A percentile compares a stretch with the other conserved stretches of the same genome.
These are phyloP conservation scores for Hibiscus syriacus DNA, from an alignment of 345 rosid genomes.

Conservation along the genomic window DNA sequence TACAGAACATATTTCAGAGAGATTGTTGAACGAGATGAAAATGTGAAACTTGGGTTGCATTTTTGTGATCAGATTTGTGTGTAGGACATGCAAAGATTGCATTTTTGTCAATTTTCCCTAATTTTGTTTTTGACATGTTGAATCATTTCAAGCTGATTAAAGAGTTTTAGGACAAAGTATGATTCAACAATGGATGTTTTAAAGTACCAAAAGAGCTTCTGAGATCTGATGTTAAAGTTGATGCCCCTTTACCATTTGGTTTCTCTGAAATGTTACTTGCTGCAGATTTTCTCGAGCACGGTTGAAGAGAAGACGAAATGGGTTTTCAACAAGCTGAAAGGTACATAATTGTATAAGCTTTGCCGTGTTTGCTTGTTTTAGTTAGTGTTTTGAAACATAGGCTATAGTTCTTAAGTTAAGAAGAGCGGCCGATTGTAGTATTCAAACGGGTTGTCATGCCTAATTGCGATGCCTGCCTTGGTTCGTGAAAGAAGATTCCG, in stretches of 20 bases:
- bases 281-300: slow-evolving; percentile 75
- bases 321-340: slow-evolving; percentile 96
- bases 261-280: slow-evolving; percentile 2
- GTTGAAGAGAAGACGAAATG: slow-evolving; percentile 98
- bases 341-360: slow-evolving; percentile 20
- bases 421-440: not conserved
- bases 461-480: not conserved
- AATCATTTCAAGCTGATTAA: not conserved
- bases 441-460: not conserved
- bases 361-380: not conserved
- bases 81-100: not conserved
- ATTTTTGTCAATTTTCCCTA: no score
- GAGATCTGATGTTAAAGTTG: not conserved
- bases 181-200: not conserved
- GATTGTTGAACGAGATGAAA: not conserved
- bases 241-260: not conserved
- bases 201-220: not conserved
- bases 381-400: not conserved
- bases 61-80: not conserved
- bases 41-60: not conserved
- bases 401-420: not conserved
- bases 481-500: not conserved
- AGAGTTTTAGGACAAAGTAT: not conserved
- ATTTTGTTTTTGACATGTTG: no score
- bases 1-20: not conserved